Evolutionary conservation across 1,139 yeast species (phyloP).

Genomic region (Yamadazyma friedrichii): DNA sequence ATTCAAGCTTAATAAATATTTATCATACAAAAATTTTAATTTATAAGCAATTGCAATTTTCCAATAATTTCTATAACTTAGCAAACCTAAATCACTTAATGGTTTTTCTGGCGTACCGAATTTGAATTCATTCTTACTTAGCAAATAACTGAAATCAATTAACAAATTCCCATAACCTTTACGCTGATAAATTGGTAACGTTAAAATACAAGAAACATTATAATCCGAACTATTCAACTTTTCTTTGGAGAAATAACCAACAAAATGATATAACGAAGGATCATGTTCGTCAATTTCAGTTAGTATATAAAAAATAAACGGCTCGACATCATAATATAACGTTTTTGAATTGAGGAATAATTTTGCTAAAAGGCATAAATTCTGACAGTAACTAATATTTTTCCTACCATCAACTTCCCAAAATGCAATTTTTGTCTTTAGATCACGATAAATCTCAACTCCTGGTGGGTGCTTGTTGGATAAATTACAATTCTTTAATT

Average conservation of each 20-base stretch:
- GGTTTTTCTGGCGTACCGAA: slow-evolving; percentile 97
- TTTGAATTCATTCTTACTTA: slow-evolving; percentile 71
- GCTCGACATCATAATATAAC: slow-evolving; percentile 90
- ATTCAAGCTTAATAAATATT: slow-evolving; percentile 14
- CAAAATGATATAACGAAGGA: slow-evolving; percentile 64
- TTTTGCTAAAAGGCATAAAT: slow-evolving; percentile 84
- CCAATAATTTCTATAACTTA: slow-evolving; percentile 91
- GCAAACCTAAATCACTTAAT: slow-evolving; percentile 77
- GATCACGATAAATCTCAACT: slow-evolving; percentile 76
- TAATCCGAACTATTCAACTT: slow-evolving; percentile 72
- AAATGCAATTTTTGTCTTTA: slow-evolving; percentile 51
- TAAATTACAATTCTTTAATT: slow-evolving; percentile 59
- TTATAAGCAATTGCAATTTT: slow-evolving; percentile 56
- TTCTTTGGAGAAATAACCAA: slow-evolving; percentile 93
- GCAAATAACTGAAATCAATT: slow-evolving; percentile 84
- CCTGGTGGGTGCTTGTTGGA: slow-evolving; percentile 81
- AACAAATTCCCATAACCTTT: slow-evolving; percentile 87
- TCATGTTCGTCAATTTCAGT: slow-evolving; percentile 61
- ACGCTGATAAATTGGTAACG: slow-evolving; percentile 84
- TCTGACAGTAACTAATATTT: slow-evolving; percentile 80
- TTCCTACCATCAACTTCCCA: slow-evolving; percentile 95
- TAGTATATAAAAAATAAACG: slow-evolving; percentile 83
- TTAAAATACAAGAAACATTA: slow-evolving; percentile 86
- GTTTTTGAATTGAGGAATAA: slow-evolving; percentile 88
- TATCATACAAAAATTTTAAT: slow-evolving; percentile 29